phyloP scores from a whole-genome alignment of 2,329 filamentous ascomycete species.

The Akanthomyces uredinophilus region DNA sequence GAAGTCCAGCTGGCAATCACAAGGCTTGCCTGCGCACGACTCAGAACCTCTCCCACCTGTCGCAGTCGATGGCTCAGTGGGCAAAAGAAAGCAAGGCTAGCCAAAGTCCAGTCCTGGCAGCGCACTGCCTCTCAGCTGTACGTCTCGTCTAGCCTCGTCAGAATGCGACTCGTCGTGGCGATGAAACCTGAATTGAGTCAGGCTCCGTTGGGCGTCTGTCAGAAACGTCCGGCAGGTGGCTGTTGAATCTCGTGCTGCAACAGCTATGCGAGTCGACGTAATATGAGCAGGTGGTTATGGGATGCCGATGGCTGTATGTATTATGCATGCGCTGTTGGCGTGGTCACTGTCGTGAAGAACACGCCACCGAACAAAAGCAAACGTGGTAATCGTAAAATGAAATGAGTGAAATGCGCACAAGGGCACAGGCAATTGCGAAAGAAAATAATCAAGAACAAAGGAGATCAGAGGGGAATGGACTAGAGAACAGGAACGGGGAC shows the following conservation, averaged over 20 bases:
- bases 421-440: neutral
- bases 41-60: neutral
- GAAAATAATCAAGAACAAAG: neutral
- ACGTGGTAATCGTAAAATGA: neutral
- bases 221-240: neutral
- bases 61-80: neutral
- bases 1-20: neutral
- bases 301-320: neutral
- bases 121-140: neutral
- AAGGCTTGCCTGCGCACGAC: neutral
- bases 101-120: neutral
- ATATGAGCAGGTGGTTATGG: too few species aligned
- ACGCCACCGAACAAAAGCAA: neutral
- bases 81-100: neutral
- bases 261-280: constrained; percentile 7
- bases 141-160: neutral
- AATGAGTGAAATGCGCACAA: neutral
- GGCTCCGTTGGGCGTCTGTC: neutral
- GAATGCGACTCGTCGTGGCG: neutral
- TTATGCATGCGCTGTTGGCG: constrained; percentile 1
- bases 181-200: neutral
- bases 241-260: neutral
- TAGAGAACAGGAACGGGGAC: neutral
- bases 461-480: neutral
- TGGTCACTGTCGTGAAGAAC: neutral